Evolutionary conservation across 805 yeast species (phyloP).

Genomic region (Ogataea siamensis): DNA sequence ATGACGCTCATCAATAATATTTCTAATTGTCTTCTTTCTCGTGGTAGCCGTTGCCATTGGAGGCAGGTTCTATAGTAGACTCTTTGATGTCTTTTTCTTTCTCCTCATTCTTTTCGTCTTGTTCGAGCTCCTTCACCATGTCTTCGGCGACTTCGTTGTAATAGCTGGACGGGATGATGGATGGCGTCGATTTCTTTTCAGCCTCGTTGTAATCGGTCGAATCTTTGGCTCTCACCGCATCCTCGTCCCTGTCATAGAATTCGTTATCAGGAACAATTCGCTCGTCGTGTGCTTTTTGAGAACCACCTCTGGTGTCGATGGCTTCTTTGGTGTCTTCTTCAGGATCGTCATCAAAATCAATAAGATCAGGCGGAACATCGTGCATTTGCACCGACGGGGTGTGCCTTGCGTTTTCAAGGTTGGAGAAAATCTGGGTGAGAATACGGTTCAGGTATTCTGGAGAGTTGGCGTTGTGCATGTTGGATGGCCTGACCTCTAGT

Average conservation of each 20-base stretch:
- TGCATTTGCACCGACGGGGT: conserved; percentile 98
- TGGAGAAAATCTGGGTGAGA: conserved; percentile 68
- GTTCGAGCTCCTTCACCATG: conserved; percentile 29
- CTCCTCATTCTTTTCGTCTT: conserved; percentile 16
- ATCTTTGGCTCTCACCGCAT: conserved; percentile 32
- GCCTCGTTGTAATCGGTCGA: conserved; percentile 19
- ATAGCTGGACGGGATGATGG: conserved; percentile 25
- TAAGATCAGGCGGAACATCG: conserved; percentile 84
- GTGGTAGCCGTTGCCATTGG: conserved; percentile 1
- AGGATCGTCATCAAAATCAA: conserved; percentile 73
- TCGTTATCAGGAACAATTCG: conserved; percentile 71
- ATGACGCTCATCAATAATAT: conserved; percentile 8
- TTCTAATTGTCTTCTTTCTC: conserved; percentile 3
- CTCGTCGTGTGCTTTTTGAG: conserved; percentile 78
- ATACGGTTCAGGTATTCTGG: conserved; percentile 89
- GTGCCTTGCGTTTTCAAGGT: conserved; percentile 84
- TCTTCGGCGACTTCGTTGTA: conserved; percentile 30
- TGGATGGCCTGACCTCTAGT: conserved; percentile 90
- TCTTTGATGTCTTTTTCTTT: not conserved
- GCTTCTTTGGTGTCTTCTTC: conserved; percentile 81
- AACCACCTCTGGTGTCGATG: conserved; percentile 88
- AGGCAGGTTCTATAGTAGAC: not conserved
- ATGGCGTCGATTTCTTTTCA: conserved; percentile 9
- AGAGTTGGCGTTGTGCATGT: conserved; percentile 94
- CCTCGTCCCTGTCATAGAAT: conserved; percentile 66